Evolutionary conservation across 345 rosid species (phyloP).

Genomic region (Heritiera fomes): DNA sequence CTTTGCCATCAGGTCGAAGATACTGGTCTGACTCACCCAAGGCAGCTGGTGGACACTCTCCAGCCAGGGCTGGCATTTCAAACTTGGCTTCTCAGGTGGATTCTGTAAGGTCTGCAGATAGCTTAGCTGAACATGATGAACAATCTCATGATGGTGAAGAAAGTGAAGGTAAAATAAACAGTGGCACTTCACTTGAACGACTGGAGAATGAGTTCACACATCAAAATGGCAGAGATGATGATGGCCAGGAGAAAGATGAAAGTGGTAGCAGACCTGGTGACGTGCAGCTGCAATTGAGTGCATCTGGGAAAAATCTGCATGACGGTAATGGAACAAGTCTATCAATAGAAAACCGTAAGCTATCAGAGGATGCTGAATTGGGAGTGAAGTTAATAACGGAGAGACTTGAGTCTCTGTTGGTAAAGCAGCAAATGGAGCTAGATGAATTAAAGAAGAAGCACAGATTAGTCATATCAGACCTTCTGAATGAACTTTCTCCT

Average conservation of each 20-base stretch:
- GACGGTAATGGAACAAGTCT: slow-evolving; percentile 12
- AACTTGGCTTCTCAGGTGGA: slow-evolving; percentile 24
- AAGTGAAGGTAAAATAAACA: slow-evolving; percentile 25
- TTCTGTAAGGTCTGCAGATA: slow-evolving; percentile 6
- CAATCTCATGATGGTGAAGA: slow-evolving; percentile 19
- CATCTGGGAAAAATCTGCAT: slow-evolving; percentile 5
- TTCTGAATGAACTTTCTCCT: slow-evolving; percentile 58
- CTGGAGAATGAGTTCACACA: slow-evolving; percentile 12
- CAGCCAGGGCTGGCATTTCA: slow-evolving; percentile 35
- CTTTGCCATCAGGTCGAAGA: slow-evolving; percentile 79
- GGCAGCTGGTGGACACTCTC: slow-evolving; percentile 43
- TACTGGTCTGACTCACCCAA: slow-evolving; percentile 84
- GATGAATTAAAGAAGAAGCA: slow-evolving; percentile 67
- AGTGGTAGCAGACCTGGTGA: background rate
- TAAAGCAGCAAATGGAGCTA: slow-evolving; percentile 66
- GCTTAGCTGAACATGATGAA: slow-evolving; percentile 27
- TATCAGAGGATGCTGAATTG: slow-evolving; percentile 21
- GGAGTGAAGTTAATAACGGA: slow-evolving; percentile 39
- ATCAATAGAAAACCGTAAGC: slow-evolving; percentile 9
- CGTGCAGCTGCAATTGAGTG: slow-evolving; percentile 14
- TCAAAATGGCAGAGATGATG: slow-evolving; percentile 15
- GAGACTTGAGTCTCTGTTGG: slow-evolving; percentile 60
- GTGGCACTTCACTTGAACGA: slow-evolving; percentile 22
- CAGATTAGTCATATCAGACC: slow-evolving; percentile 46
- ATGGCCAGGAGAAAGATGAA: slow-evolving; percentile 17